phyloP scores from a whole-genome alignment of 345 rosid genomes.

The Laguncularia racemosa region DNA sequence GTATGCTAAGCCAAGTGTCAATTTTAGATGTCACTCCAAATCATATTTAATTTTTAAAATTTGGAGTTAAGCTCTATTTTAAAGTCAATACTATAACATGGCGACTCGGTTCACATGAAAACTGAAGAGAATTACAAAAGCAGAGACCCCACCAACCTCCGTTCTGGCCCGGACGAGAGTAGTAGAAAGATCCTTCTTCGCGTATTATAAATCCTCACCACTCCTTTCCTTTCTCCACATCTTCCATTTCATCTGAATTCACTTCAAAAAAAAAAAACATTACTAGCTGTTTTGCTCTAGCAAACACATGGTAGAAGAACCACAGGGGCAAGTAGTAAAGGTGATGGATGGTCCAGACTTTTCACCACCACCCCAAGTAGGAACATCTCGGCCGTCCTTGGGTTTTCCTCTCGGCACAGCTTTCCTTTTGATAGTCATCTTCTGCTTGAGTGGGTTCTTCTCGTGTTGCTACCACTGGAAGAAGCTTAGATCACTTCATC shows the following conservation, averaged over 20 bases:
- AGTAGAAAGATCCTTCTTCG: slow-evolving; percentile 12
- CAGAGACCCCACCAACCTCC: slow-evolving; percentile 5
- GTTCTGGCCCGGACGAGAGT: slow-evolving; percentile 11
- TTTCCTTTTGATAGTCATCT: slow-evolving; percentile 66
- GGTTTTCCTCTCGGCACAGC: slow-evolving; percentile 99
- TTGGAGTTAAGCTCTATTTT: no score
- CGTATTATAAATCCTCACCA: slow-evolving; percentile 3
- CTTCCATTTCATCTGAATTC: not conserved
- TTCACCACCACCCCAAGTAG: slow-evolving; percentile 55
- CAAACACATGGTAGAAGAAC: slow-evolving; percentile 3
- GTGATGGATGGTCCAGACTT: slow-evolving; percentile 61
- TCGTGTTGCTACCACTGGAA: slow-evolving; percentile 99
- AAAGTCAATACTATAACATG: no score
- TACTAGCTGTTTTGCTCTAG: not conserved
- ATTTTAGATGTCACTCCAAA: no score
- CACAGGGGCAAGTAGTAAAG: not conserved
- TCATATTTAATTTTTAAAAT: no score
- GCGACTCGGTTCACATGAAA: no score
- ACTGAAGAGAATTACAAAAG: no score
- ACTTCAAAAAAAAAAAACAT: not conserved
- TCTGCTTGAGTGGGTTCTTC: slow-evolving; percentile 88
- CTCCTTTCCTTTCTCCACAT: slow-evolving; percentile 9
- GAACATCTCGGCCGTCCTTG: slow-evolving; percentile 78
- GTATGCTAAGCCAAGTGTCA: no score
- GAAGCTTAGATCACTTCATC: slow-evolving; percentile 74